Evolutionary conservation across 192 early-diverging fungal species (phyloP), one percentile per base, ranked within the genome.

Genomic region (Funneliformis geosporum): DNA sequence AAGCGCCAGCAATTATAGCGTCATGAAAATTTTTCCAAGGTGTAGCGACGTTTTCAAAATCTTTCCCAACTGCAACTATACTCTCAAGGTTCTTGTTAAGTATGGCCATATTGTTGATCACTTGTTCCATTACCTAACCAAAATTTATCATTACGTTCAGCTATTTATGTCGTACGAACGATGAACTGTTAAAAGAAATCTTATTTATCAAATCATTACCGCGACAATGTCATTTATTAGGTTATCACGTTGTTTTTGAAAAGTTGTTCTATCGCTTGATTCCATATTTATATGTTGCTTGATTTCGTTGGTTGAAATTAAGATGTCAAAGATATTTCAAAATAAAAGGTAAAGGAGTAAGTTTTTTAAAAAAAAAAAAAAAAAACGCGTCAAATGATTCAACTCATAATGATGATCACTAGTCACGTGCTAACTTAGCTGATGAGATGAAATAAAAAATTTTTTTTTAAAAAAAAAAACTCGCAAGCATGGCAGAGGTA

Each of bases 11-110:
- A n/a, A 28, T 28, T 39, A 75, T 75, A 40, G 73, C 27, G 8
- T 75, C 65, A 76, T 87, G 85, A 71, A 90, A 90, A 47, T 84
- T 55, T 21, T 83, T 80, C 89, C 89, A 90, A 3, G 88, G 72
- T 4, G 82, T 69, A 9, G 86, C 79, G 44, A 87, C 81, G 33
- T 86, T 81, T 47, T 86, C 84, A 82, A 90, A 90, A 60, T 90
- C 87, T 44, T 82, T 83, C 9, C 87, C 86, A 66, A 90, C 86
- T 14, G 86, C 85, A 38, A 82, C 76, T 59, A 90, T 80, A 9
- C 86, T 86, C 14, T 88, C 89, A 11, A 90, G 82, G 80, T 88
- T 88, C 23, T 84, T 79, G 40, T 87, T 83, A 28, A 90, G 76
- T 27, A 83, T 84, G 40, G 78, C 82, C 42, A 90, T 64, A 77